These are phyloP conservation scores for Neoscytalidium dimidiatum DNA, from an alignment of 2,329 filamentous ascomycete genomes.

Conservation along the genomic window DNA sequence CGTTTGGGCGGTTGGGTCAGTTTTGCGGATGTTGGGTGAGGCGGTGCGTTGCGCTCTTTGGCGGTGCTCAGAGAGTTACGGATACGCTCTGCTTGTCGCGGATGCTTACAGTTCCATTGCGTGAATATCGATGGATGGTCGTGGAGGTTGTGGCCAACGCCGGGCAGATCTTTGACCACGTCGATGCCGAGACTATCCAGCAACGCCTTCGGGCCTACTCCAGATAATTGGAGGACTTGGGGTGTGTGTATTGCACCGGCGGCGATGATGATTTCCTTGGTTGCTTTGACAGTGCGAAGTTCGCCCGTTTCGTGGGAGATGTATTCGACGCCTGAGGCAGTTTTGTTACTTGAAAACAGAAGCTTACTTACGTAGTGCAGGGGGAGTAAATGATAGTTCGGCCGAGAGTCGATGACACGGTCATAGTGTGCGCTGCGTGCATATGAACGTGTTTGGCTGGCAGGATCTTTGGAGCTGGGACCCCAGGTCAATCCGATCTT, in stretches of 20 bases:
- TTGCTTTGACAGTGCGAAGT: conserved; percentile 24
- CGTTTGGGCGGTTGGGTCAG: background rate
- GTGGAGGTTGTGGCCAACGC: conserved; percentile 37
- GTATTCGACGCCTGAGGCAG: background rate
- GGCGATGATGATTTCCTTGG: conserved; percentile 30
- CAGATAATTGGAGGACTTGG: conserved; percentile 23
- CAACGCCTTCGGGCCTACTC: conserved; percentile 24
- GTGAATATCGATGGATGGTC: conserved; percentile 53
- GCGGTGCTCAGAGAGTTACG: background rate
- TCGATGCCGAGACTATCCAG: conserved; percentile 23
- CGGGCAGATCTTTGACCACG: conserved; percentile 25
- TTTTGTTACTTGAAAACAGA: conserved; percentile 19
- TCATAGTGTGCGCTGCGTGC: conserved; percentile 36
- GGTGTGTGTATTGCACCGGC: conserved; percentile 29
- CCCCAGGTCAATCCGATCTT: background rate
- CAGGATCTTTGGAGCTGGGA: background rate
- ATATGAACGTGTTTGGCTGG: conserved; percentile 36
- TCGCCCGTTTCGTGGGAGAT: conserved; percentile 20
- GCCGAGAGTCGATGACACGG: conserved; percentile 28
- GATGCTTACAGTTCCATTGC: conserved; percentile 38
- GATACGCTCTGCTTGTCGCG: too few species aligned
- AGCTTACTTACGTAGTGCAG: conserved; percentile 27
- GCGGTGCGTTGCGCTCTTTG: background rate
- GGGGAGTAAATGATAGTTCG: conserved; percentile 34
- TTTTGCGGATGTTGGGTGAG: background rate